Evolutionary conservation across 257 asterid genomes (phyloP).

Genomic region (Nicotiana paniculata): DNA sequence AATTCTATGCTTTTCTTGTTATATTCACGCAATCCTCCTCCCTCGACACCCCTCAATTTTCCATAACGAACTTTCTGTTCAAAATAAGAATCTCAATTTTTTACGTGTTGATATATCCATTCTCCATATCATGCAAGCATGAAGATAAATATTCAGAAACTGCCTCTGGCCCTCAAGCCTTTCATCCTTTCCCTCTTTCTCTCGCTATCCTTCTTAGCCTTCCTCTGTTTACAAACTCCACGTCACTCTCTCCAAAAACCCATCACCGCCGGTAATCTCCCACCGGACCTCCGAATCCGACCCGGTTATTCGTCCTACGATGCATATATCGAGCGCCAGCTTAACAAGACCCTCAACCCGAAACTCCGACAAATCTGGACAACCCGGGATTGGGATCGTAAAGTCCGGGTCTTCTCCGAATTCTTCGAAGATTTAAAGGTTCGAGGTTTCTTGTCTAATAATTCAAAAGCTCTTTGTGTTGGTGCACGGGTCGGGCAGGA

Average conservation of each 20-base stretch:
- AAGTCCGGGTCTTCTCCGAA: conserved; percentile 49
- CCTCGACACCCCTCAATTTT: not conserved
- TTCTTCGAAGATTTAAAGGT: conserved; percentile 48
- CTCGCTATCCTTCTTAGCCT: conserved; percentile 32
- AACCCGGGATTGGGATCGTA: conserved; percentile 88
- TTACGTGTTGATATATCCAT: not conserved
- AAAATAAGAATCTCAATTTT: not conserved
- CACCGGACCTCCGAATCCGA: conserved; percentile 44
- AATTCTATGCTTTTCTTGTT: not conserved
- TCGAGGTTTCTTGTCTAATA: conserved; percentile 30
- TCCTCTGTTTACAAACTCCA: conserved; percentile 41
- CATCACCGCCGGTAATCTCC: not conserved
- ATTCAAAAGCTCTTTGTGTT: conserved; percentile 56
- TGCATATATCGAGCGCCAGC: conserved; percentile 65
- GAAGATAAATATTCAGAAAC: conserved; percentile 31
- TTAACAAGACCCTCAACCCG: conserved; percentile 90
- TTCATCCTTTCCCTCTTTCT: conserved; percentile 35
- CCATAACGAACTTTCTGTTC: not conserved
- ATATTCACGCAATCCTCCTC: not conserved
- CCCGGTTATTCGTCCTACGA: conserved; percentile 81
- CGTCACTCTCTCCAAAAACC: conserved; percentile 6
- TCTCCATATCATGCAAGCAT: conserved; percentile 27
- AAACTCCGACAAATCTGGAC: conserved; percentile 82
- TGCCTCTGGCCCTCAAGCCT: conserved; percentile 41
- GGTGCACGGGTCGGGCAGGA: conserved; percentile 98